Evolutionary conservation across 108 stramenopile species (phyloP).

Genomic region (Fragilaria radians): DNA sequence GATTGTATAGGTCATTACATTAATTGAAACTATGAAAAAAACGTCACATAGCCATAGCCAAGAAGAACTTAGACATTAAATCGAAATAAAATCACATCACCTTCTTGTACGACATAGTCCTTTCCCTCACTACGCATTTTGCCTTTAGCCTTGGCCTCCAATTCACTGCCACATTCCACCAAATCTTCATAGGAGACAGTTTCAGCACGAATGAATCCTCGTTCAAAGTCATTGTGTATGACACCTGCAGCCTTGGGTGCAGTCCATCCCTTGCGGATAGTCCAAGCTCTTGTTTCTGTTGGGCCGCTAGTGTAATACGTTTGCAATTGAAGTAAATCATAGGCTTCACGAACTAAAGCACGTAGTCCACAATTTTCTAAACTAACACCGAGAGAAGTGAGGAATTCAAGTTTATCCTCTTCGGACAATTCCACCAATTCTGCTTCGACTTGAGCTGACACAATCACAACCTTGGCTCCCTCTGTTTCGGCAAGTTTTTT

Average conservation of each 20-base stretch:
- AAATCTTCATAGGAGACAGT: constrained; percentile 92
- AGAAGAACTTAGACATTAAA: constrained; percentile 82
- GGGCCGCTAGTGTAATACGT: constrained; percentile 97
- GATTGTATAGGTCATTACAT: not conserved
- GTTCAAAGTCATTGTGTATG: constrained; percentile 97
- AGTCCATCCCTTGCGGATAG: constrained; percentile 87
- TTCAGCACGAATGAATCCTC: constrained; percentile 98
- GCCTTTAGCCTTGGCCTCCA: constrained; percentile 86
- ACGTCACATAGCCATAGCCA: not conserved
- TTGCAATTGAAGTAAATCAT: constrained; percentile 83
- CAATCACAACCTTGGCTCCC: constrained; percentile 87
- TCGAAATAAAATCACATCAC: constrained; percentile 96
- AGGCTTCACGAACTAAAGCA: constrained; percentile 81
- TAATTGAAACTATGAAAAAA: not conserved
- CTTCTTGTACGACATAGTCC: constrained; percentile 97
- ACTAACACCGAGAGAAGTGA: constrained; percentile 81
- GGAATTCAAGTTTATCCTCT: constrained; percentile 81
- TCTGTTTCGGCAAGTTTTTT: constrained; percentile 68
- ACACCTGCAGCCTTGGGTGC: constrained; percentile 96
- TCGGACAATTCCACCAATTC: constrained; percentile 84
- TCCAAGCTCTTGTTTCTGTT: constrained; percentile 97
- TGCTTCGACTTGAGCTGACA: constrained; percentile 95
- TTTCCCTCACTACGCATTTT: constrained; percentile 93
- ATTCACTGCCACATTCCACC: constrained; percentile 84
- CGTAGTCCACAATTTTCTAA: constrained; percentile 88